Evolutionary conservation across 2,329 filamentous ascomycete genomes (phyloP), one percentile per base, ranked within the genome.

Genomic region (Xylaria sp.): DNA sequence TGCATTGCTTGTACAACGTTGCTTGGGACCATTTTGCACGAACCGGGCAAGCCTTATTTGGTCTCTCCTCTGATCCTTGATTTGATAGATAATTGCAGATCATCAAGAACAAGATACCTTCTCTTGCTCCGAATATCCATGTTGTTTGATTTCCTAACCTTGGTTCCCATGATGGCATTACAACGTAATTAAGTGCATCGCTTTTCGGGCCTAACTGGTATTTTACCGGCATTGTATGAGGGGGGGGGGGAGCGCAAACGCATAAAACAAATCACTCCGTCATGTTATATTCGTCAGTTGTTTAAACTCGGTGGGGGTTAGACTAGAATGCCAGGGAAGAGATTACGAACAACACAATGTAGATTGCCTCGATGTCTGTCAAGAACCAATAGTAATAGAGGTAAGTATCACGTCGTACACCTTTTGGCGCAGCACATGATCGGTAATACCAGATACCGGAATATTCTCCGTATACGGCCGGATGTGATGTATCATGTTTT

Each of bases 1-100:
- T 68, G 68, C 63, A 70, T 70, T 67, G 60, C 55, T 66, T 65
- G 67, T 56, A 64, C 60, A 54, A 60, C 49, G 65, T 62, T 66
- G 46, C n/a, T 59, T 59, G 51, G 54, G 61, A 44, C 47, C 43
- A 54, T 65, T 54, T 53, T 68, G 63, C 60, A 54, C 57, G 66
- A 68, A 67, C 60, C 58, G 58, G 62, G 58, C 49, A 44, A 62
- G 23, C 68, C 60, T 58, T 35, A 51, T 52, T 56, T 55, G 64
- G 65, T 63, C 46, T 19, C 62, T 65, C 51, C 51, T 53, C 58
- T 64, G 65, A 53, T 59, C 47, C 54, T 54, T 54, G 55, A 17
- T 55, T 37, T 41, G 49, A 54, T 60, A 65, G 40, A 57, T 63
- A 44, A 46, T 57, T 61, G 29, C 49, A 54, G 35, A 43, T 35